Conservation (phyloP, 176 grass and related monocot species). For the Musa itinerans region DNA sequence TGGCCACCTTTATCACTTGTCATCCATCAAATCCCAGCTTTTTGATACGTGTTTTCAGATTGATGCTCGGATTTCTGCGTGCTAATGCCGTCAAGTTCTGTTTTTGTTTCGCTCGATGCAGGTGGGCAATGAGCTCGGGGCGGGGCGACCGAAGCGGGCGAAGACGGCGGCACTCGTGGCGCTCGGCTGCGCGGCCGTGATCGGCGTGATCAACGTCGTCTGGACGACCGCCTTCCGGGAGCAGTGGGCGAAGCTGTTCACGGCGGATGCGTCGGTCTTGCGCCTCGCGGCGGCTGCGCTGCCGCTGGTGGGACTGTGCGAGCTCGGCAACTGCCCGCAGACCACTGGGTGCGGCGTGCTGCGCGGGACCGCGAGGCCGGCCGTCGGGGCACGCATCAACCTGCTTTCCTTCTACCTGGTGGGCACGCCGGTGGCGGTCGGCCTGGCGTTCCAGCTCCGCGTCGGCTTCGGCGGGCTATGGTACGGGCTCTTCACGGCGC, state of each 20-base stretch:
- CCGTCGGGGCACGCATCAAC: conserved; percentile 80
- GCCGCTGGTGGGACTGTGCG: conserved; percentile 75
- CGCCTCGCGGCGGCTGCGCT: conserved; percentile 57
- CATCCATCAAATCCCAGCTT: too few species aligned
- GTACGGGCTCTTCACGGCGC: conserved; percentile 82
- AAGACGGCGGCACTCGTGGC: background rate
- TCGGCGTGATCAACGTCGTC: background rate
- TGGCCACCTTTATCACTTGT: too few species aligned
- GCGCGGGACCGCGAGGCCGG: conserved; percentile 63
- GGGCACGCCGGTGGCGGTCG: conserved; percentile 69
- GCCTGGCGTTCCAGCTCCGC: conserved; percentile 44
- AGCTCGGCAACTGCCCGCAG: conserved; percentile 97
- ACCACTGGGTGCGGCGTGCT: conserved; percentile 88
- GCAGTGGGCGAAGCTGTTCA: conserved; percentile 66
- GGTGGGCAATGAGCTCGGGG: background rate
- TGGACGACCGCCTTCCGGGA: conserved; percentile 19
- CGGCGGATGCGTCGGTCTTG: conserved; percentile 38
- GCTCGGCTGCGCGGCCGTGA: background rate
- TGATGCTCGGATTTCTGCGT: too few species aligned
- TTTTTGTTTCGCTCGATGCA: too few species aligned
- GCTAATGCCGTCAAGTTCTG: too few species aligned
- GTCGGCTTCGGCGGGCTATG: conserved; percentile 67
- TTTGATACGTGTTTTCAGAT: too few species aligned
- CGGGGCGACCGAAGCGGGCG: background rate
- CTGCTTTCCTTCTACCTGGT: conserved; percentile 91